Evolutionary conservation across 495 filamentous ascomycete species (phyloP), one percentile per base, ranked within the genome.

Genomic region (Penicillium paradoxum): DNA sequence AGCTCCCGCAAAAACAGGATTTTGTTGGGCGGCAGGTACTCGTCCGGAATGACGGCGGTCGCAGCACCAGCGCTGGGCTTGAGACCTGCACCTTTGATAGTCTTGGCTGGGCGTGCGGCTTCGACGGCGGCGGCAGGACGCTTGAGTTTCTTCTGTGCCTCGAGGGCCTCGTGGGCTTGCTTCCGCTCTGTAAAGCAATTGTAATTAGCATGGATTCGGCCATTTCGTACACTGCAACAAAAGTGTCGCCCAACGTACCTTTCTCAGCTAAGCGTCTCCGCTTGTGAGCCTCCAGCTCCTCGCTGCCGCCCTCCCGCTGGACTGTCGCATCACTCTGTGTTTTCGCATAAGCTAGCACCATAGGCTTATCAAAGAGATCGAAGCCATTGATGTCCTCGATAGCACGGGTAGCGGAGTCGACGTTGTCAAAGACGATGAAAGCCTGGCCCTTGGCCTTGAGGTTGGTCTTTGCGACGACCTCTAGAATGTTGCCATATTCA

Each of bases 1-100:
- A 99, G 64, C 60, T 96, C 90, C 70, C 91, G 90, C 45, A 97
- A 75, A 78, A 97, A 96, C n/a, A 99, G 79, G 54, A 90, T 93
- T 73, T 95, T 95, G 79, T 97, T 99, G 40, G 95, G 92, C 3
- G 91, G 93, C 0, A 97, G 82, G 66, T 95, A 97, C 72, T 99
- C 93, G 79, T 97, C 95, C 2, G 93, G 93, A 14, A 97, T 83
- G 42, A 95, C 87, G 17, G 86, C 79, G 21, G 85, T 79, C 0
- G 83, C 74, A n/a, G 82, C 77, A 15, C 82, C 77, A 53, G 81
- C 79, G 6, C 86, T 85, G 7, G 90, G 81, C 68, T 93, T 95
- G 79, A 93, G 87, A 30, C 89, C 89, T 13, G 85, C 83, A 24
- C 86, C 87, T 62, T 86, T 82, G 15, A 83, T 77, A 11, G 85